A percentile compares a stretch with the other conserved stretches of the same genome.
Conservation (phyloP, 1,139 yeast species). For the Pneumocystis wakefieldiae region DNA sequence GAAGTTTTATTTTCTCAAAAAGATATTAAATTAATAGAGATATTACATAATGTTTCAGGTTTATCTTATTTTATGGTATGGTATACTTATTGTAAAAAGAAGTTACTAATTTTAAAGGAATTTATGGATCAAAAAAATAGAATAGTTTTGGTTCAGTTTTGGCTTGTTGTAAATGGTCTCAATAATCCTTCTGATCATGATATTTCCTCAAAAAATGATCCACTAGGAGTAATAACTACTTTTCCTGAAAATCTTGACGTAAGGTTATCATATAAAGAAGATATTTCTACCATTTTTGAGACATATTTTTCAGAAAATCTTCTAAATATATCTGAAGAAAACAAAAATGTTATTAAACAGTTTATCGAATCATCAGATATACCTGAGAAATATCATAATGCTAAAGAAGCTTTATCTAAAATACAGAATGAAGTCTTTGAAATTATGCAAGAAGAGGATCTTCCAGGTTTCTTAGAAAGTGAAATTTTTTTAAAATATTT, state of each 20-base stretch:
- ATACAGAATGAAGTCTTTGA: conserved; percentile 3
- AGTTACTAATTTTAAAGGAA: conserved; percentile 20
- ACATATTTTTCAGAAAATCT: conserved; percentile 27
- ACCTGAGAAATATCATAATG: conserved; percentile 4
- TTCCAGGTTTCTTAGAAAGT: conserved; percentile 2
- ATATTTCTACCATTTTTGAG: conserved; percentile 30
- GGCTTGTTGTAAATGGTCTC: conserved; percentile 51
- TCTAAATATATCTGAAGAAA: conserved; percentile 15
- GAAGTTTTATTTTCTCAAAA: conserved; percentile 19
- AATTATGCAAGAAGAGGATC: conserved; percentile 2
- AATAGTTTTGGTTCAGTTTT: conserved; percentile 38
- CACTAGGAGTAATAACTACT: conserved; percentile 10
- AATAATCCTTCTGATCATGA: conserved; percentile 55
- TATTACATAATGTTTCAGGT: conserved; percentile 34
- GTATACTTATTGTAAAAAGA: not conserved
- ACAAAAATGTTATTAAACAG: conserved; percentile 17
- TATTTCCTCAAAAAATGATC: conserved; percentile 17
- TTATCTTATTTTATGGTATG: conserved; percentile 32
- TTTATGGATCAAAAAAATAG: conserved; percentile 40
- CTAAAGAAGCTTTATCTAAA: not conserved
- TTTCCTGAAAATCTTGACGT: conserved; percentile 14
- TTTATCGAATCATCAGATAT: conserved; percentile 17
- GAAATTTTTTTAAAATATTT: conserved; percentile 6
- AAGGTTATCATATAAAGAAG: conserved; percentile 18
- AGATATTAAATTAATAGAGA: conserved; percentile 28